Evolutionary conservation across 192 early-diverging fungal species (phyloP).

Genomic region (Podila epigama): DNA sequence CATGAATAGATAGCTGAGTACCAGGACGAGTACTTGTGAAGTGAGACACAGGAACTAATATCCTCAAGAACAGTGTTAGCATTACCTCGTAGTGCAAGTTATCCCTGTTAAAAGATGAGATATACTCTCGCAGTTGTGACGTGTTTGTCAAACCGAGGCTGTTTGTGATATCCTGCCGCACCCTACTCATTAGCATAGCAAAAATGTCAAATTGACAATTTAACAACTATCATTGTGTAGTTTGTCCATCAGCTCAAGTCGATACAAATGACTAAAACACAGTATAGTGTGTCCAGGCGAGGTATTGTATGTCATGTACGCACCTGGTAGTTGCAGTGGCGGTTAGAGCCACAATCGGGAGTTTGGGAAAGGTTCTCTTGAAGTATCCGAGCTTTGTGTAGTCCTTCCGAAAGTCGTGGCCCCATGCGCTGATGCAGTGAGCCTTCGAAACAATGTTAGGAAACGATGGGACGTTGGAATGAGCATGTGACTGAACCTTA

Average conservation of each 20-base stretch:
- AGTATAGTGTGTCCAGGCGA: too few species aligned
- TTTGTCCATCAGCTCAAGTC: too few species aligned
- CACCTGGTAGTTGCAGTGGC: constrained; percentile 89
- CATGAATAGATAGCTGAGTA: too few species aligned
- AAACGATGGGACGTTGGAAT: too few species aligned
- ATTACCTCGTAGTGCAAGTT: constrained; percentile 39
- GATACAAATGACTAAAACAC: too few species aligned
- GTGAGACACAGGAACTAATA: neutral
- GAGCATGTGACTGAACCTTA: too few species aligned
- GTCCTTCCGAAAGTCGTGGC: constrained; percentile 89
- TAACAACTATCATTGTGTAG: too few species aligned
- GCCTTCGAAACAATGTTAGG: too few species aligned
- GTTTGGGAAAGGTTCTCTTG: constrained; percentile 66
- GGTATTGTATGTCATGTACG: too few species aligned
- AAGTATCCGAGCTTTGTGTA: constrained; percentile 66
- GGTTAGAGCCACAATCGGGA: constrained; percentile 93
- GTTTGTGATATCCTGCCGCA: constrained; percentile 21
- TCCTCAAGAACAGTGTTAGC: neutral
- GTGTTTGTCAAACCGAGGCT: constrained; percentile 21
- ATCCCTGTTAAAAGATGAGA: constrained; percentile 30
- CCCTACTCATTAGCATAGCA: neutral
- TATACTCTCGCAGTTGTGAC: constrained; percentile 10
- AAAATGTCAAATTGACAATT: neutral
- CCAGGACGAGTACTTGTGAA: too few species aligned
- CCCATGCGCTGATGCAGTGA: constrained; percentile 95